Evolutionary conservation across 202 grass and related monocot species (phyloP).

Genomic region (Bolboschoenoplectus hybrid): DNA sequence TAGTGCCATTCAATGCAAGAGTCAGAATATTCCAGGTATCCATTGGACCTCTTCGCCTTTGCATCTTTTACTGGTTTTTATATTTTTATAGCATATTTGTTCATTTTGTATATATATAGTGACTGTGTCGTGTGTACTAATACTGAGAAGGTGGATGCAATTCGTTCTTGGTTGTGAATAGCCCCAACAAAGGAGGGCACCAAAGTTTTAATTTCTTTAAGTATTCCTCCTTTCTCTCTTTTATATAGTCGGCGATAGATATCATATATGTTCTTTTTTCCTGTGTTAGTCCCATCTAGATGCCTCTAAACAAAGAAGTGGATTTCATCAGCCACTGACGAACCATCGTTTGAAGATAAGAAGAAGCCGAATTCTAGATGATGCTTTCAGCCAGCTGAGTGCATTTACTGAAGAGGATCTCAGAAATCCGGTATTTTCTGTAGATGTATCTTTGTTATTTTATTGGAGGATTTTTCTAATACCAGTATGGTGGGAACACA

Average conservation of each 20-base stretch:
- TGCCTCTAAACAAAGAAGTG: constrained; percentile 66
- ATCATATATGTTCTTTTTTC: constrained; percentile 33
- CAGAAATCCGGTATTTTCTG: constrained; percentile 70
- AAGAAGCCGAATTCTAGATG: constrained; percentile 92
- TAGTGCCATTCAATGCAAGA: constrained; percentile 91
- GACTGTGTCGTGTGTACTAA: background rate
- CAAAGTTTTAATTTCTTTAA: background rate
- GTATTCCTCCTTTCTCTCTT: background rate
- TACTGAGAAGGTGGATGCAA: background rate
- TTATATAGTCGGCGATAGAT: background rate
- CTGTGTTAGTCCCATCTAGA: constrained; percentile 66
- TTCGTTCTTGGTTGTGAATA: background rate
- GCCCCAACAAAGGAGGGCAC: background rate
- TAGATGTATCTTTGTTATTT: constrained; percentile 30
- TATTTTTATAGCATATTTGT: constrained; percentile 6
- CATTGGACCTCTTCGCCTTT: background rate
- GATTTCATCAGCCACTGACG: constrained; percentile 60
- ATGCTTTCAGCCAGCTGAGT: constrained; percentile 87
- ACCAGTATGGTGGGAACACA: background rate
- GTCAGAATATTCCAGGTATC: constrained; percentile 95
- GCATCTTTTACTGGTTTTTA: background rate
- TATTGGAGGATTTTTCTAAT: background rate
- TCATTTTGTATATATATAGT: background rate
- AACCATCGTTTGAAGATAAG: constrained; percentile 92
- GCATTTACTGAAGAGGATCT: constrained; percentile 87